phyloP scores from a whole-genome alignment of 441 rosid genomes.

The Pelargonium fulgidum region DNA sequence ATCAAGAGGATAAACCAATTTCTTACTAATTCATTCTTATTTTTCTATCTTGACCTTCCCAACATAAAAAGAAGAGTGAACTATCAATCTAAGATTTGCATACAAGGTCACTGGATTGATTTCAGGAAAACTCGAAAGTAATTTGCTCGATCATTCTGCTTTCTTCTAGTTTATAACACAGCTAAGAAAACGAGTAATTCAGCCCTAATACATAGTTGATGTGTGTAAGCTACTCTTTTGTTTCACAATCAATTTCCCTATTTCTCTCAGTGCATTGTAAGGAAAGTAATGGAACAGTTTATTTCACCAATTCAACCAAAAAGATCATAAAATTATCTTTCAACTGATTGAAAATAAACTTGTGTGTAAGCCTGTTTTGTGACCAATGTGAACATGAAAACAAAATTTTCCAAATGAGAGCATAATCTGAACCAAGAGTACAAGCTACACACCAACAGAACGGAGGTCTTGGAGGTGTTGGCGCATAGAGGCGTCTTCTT shows the following conservation, averaged over 20 bases:
- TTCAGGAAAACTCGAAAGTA: not conserved
- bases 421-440: not conserved
- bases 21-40: not conserved
- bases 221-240: not conserved
- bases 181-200: not conserved
- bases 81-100: not conserved
- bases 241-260: not conserved
- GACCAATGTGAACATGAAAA: no score
- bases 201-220: not conserved
- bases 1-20: not conserved
- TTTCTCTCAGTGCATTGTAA: not conserved
- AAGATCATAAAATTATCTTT: not conserved
- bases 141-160: not conserved
- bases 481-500: conserved; percentile 81
- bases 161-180: not conserved
- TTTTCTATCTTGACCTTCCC: not conserved
- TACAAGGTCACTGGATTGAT: not conserved
- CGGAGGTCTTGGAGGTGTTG: conserved; percentile 83
- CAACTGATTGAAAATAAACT: not conserved
- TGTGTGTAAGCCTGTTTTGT: no score
- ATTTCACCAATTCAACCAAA: not conserved
- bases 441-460: conserved; percentile 41
- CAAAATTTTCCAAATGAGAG: no score
- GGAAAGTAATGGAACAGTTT: not conserved
- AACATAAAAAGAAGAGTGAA: not conserved